Percentiles rank a stretch among this genome's conserved stretches.
Evolutionary conservation across 2,329 filamentous ascomycete genomes (phyloP).

Genomic region (Corynespora cassiicola): DNA sequence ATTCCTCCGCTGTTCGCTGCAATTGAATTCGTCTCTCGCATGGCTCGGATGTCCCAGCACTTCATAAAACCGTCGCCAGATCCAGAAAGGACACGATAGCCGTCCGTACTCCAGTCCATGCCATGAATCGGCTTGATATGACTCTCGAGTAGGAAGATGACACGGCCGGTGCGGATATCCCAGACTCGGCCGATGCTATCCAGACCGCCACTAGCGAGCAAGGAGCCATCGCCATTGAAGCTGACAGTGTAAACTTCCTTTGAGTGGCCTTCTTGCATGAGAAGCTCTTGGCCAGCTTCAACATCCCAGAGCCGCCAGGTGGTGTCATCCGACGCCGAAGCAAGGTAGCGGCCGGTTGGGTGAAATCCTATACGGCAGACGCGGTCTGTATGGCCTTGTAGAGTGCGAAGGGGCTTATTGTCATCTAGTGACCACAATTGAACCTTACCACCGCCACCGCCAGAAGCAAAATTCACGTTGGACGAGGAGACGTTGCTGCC

Average conservation of each 20-base stretch:
- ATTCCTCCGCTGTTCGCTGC: constrained; percentile 92
- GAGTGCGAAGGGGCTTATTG: constrained; percentile 82
- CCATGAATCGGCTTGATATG: constrained; percentile 94
- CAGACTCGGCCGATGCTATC: constrained; percentile 95
- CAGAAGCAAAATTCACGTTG: constrained; percentile 84
- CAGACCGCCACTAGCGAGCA: constrained; percentile 88
- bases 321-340: constrained; percentile 93
- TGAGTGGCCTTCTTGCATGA: constrained; percentile 93
- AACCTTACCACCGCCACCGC: constrained; percentile 85
- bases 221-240: constrained; percentile 90
- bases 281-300: constrained; percentile 79
- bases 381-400: constrained; percentile 83
- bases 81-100: constrained; percentile 89
- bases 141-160: constrained; percentile 93
- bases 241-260: constrained; percentile 88
- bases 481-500: constrained; percentile 73
- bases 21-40: constrained; percentile 81
- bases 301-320: constrained; percentile 98
- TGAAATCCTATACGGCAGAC: constrained; percentile 95
- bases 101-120: constrained; percentile 90
- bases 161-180: constrained; percentile 91
- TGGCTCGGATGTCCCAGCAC: constrained; percentile 95
- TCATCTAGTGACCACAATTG: constrained; percentile 89
- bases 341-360: constrained; percentile 86
- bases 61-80: constrained; percentile 96